Evolutionary conservation across 2,329 filamentous ascomycete genomes (phyloP), one percentile per base, ranked within the genome.

Genomic region (Lecanicillium sp.): DNA sequence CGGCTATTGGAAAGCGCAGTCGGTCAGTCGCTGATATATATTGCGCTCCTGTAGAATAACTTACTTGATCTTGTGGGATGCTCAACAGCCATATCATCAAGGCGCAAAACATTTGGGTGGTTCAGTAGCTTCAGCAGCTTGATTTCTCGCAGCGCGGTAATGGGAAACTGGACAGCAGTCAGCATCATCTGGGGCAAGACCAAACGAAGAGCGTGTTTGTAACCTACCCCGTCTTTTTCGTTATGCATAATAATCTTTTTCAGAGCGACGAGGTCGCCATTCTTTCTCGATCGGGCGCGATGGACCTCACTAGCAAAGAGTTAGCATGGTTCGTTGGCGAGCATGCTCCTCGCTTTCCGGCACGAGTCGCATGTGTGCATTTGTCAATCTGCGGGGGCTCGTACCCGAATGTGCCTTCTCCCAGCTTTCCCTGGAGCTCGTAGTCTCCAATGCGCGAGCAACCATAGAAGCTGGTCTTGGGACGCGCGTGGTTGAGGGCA

Each of bases 211-310:
- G 22, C 31, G 65, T 27, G 10, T 22, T 28, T 11, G 22, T 7
- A 25, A 25, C 79, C 52, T 64, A 86, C 81, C 36, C 92, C 92
- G 62, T 98, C 92, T 60, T 96, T 97, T 68, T 98, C 92, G 60
- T 97, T 94, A 60, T 97, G 92, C 86, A 97, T 96, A 49, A 98
- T 79, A 49, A 98, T 98, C 73, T 97, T 97, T 69, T 98, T 98
- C 55, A 98, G 64, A 4, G 92, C 92, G 44, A 95, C 84, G 33
- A 90, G 62, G 17, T 77, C 72, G 39, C 85, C 83, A 2, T 79
- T 85, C 53, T 75, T 84, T 53, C 78, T 81, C 19, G 84, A 87
- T 45, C 77, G 77, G 44, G 88, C 92, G 55, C 90, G 92, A 61
- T 95, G 87, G 29, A 97, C 92, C 66, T 97, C 88, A 49, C 82